These are phyloP conservation scores for Ascochyta koolunga DNA, from an alignment of 2,329 filamentous ascomycete species.

Conservation along the genomic window DNA sequence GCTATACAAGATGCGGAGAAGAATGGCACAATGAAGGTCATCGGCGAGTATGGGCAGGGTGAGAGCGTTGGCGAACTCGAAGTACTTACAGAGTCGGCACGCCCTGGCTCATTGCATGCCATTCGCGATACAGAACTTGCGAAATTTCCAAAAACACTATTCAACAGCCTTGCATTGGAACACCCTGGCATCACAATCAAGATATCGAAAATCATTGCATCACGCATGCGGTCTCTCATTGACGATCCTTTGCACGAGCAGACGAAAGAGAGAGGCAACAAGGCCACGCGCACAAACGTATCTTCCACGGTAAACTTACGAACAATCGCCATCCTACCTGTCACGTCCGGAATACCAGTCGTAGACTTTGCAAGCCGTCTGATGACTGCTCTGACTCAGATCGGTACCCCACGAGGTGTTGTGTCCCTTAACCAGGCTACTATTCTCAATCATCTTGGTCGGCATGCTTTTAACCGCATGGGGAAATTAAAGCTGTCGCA, in stretches of 20 bases:
- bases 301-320: slow-evolving; percentile 91
- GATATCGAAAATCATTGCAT: slow-evolving; percentile 97
- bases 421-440: slow-evolving; percentile 92
- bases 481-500: slow-evolving; percentile 95
- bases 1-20: slow-evolving; percentile 82
- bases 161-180: slow-evolving; percentile 96
- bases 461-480: slow-evolving; percentile 97
- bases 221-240: slow-evolving; percentile 86
- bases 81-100: slow-evolving; percentile 89
- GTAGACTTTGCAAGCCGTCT: slow-evolving; percentile 92
- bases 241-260: slow-evolving; percentile 77
- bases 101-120: slow-evolving; percentile 91
- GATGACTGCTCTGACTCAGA: slow-evolving; percentile 85
- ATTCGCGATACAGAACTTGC: slow-evolving; percentile 96
- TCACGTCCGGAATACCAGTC: slow-evolving; percentile 89
- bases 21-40: slow-evolving; percentile 76
- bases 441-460: slow-evolving; percentile 91
- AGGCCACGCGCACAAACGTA: slow-evolving; percentile 64
- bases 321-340: slow-evolving; percentile 89
- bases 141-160: slow-evolving; percentile 92
- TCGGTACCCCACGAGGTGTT: slow-evolving; percentile 86
- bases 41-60: slow-evolving; percentile 93
- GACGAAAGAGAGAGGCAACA: slow-evolving; percentile 65
- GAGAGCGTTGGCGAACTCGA: slow-evolving; percentile 98
- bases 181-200: slow-evolving; percentile 99